Base-by-base conservation (phyloP, 805 yeast species). In the Monosporozyma servazzii region DNA sequence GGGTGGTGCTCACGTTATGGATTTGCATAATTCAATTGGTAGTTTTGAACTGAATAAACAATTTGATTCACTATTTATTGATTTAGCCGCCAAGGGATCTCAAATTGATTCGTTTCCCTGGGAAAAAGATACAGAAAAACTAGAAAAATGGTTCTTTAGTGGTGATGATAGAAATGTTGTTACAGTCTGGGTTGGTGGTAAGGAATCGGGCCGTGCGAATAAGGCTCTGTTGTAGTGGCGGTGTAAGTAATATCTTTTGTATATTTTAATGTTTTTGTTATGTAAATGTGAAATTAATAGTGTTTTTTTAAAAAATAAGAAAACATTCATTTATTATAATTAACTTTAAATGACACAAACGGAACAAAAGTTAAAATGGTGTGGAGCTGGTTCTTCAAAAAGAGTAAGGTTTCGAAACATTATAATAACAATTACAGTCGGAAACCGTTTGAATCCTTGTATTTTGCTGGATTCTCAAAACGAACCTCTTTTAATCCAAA, bases 91-190 rank as follows among this genome's bases (percentile, higher is more conserved):
- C n/a, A 48, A 54, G 0, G 76, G 69, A 17, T 81, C 91, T 0
- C 81, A 77, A 48, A 75, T 89, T 29, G 96, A 90, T 61, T 70
- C 86, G 1, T 90, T 88, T 63, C 77, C 75, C 3, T 86, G 89
- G 84, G 90, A 85, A 61, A 21, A 31, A 20, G 23, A 15, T 3
- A 43, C 37, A 17, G 71, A 71, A 29, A 79, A 84, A 61, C 65
- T 89, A 3, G 86, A 86, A 54, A 89, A 88, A 66, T 93, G 99
- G 99, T 71, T 91, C 8, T 93, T 88, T 66, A 78, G 81, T 53
- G 98, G 98, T 18, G 99, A 93, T 68, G 97, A 93, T 66, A 77
- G 98, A 62, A 93, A 93, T 65, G 81, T 91, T 33, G 62, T 71
- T 5, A 74, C 74, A 50, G 96, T 91, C 15, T 93, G 87, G 86